phyloP scores from a whole-genome alignment of 495 filamentous ascomycete genomes.

The Poronia punctata region DNA sequence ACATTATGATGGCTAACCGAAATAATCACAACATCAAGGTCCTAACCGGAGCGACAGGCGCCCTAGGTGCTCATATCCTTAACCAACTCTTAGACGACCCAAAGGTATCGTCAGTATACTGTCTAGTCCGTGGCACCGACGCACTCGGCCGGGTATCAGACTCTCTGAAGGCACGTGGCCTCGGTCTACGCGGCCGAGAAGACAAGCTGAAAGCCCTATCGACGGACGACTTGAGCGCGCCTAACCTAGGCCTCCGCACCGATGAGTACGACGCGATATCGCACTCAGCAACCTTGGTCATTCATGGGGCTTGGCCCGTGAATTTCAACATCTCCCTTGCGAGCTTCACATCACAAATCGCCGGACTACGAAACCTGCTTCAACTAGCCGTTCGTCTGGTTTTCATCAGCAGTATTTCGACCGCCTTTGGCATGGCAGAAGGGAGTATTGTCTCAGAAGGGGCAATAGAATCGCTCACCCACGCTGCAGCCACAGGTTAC shows the following conservation, averaged over 20 bases:
- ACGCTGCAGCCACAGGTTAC: conserved; percentile 48
- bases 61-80: conserved; percentile 50
- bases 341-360: conserved; percentile 52
- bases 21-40: conserved; percentile 27
- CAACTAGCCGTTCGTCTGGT: conserved; percentile 46
- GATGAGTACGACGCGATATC: conserved; percentile 29
- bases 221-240: conserved; percentile 30
- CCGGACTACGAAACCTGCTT: conserved; percentile 49
- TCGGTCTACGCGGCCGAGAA: conserved; percentile 17
- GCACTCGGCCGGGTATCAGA: conserved; percentile 24
- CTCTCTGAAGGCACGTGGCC: conserved; percentile 30
- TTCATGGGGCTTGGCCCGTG: conserved; percentile 66
- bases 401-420: conserved; percentile 50
- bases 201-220: conserved; percentile 17
- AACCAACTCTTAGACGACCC: conserved; percentile 39
- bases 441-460: conserved; percentile 34
- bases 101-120: conserved; percentile 42
- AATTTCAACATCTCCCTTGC: conserved; percentile 58
- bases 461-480: conserved; percentile 29
- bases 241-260: conserved; percentile 37
- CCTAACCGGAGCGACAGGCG: conserved; percentile 55
- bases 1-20: conserved; percentile 35
- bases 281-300: conserved; percentile 39
- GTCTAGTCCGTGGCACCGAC: conserved; percentile 42
- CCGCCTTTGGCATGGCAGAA: conserved; percentile 30